These are phyloP conservation scores for Extremus antarcticus DNA, from an alignment of 495 filamentous ascomycete genomes.

Conservation along the genomic window DNA sequence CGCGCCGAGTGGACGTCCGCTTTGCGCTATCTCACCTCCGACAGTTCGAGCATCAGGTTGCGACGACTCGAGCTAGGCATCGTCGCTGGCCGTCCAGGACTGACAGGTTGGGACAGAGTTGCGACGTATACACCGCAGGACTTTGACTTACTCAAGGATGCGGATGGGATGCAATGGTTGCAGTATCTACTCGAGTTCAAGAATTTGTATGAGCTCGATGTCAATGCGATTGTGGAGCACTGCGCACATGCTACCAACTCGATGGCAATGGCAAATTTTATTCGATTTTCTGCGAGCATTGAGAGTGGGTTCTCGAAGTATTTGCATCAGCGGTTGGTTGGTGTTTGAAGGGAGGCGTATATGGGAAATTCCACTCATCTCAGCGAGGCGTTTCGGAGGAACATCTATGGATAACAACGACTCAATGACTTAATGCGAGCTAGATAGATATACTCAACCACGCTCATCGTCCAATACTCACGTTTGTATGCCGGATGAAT, in stretches of 20 bases:
- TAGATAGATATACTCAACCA: no score
- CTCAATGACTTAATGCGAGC: no score
- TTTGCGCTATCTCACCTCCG: conserved; percentile 15
- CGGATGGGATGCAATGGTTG: conserved; percentile 41
- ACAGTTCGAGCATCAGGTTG: conserved; percentile 21
- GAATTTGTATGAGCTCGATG: conserved; percentile 32
- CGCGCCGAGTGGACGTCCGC: conserved; percentile 40
- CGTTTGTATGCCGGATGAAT: no score
- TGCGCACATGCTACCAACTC: conserved; percentile 33
- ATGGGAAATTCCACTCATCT: neutral
- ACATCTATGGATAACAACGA: no score
- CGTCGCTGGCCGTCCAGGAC: conserved; percentile 35
- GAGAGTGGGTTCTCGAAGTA: conserved; percentile 40
- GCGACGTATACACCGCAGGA: conserved; percentile 31
- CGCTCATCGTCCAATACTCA: no score
- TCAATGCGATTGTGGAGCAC: conserved; percentile 33
- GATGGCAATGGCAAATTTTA: conserved; percentile 36
- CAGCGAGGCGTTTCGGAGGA: neutral
- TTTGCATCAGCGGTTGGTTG: conserved; percentile 29
- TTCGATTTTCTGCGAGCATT: conserved; percentile 41
- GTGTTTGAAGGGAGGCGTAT: neutral
- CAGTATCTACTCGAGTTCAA: conserved; percentile 33
- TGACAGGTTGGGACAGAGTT: conserved; percentile 33
- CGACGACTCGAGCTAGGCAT: conserved; percentile 35
- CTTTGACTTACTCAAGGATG: conserved; percentile 32